Evolutionary conservation across 805 yeast genomes (phyloP).

Genomic region (Sungouiozyma ichnusensis): DNA sequence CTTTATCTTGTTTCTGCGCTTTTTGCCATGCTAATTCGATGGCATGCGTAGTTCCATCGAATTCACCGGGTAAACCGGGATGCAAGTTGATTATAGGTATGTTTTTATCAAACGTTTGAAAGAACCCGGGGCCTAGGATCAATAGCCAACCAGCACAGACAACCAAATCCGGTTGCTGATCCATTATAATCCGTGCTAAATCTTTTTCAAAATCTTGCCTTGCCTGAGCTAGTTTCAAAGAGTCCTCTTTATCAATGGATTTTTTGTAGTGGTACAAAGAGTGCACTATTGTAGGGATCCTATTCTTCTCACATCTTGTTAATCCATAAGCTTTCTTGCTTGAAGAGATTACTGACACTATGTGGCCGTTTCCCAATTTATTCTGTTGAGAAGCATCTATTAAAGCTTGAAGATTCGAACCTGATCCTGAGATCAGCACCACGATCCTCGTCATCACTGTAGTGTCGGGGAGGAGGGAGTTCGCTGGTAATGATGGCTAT

Average conservation of each 20-base stretch:
- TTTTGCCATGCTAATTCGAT: conserved; percentile 94
- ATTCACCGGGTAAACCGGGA: conserved; percentile 95
- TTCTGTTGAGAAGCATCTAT: conserved; percentile 55
- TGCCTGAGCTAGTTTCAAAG: conserved; percentile 43
- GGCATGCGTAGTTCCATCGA: conserved; percentile 89
- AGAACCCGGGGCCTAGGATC: conserved; percentile 68
- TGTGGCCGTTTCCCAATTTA: conserved; percentile 36
- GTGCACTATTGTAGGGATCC: conserved; percentile 66
- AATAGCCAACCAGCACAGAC: conserved; percentile 99
- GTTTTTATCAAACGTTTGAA: conserved; percentile 47
- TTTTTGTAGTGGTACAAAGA: conserved; percentile 62
- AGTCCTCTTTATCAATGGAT: conserved; percentile 62
- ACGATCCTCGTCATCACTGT: conserved; percentile 22
- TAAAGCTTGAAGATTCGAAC: conserved; percentile 91
- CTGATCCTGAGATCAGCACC: conserved; percentile 89
- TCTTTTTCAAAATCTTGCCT: conserved; percentile 70
- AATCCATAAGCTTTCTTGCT: conserved; percentile 80
- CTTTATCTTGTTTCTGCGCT: conserved; percentile 54
- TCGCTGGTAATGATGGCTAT: no score
- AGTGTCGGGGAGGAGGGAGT: no score
- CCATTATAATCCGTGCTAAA: conserved; percentile 55
- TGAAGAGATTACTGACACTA: conserved; percentile 77
- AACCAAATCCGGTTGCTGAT: conserved; percentile 65
- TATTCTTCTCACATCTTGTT: conserved; percentile 58
- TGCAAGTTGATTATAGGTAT: conserved; percentile 86